phyloP scores from a whole-genome alignment of 192 early-diverging fungal species.

The Phlyctochytrium planicorne region DNA sequence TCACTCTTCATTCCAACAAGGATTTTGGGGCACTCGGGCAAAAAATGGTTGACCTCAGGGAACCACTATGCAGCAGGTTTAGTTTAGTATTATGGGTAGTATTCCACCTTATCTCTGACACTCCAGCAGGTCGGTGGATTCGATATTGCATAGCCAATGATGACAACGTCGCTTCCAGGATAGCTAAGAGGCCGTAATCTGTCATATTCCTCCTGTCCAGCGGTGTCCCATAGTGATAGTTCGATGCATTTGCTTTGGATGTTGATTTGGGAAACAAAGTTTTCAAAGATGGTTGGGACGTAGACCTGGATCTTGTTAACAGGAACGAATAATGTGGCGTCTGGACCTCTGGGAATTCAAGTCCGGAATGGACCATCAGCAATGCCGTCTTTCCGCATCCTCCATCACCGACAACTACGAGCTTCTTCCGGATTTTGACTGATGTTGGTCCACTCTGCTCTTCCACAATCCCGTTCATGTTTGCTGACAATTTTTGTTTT shows the following conservation, averaged over 20 bases:
- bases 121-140: slow-evolving; percentile 81
- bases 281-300: slow-evolving; percentile 80
- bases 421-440: slow-evolving; percentile 51
- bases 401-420: slow-evolving; percentile 83
- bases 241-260: slow-evolving; percentile 40
- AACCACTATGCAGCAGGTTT: slow-evolving; percentile 58
- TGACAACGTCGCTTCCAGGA: slow-evolving; percentile 78
- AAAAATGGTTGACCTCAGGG: slow-evolving; percentile 81
- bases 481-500: too few species aligned
- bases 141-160: slow-evolving; percentile 80
- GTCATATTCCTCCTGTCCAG: slow-evolving; percentile 97
- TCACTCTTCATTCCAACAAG: slow-evolving; percentile 61
- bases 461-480: too few species aligned
- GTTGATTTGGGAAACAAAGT: slow-evolving; percentile 39
- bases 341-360: slow-evolving; percentile 47
- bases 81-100: neutral
- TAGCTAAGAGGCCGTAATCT: slow-evolving; percentile 90
- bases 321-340: neutral
- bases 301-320: slow-evolving; percentile 35
- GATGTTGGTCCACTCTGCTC: too few species aligned
- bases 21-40: slow-evolving; percentile 72
- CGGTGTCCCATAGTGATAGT: slow-evolving; percentile 93
- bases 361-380: slow-evolving; percentile 50
- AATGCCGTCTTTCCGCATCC: slow-evolving; percentile 59
- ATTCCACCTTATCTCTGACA: slow-evolving; percentile 60